Conservation (phyloP, 352 stramenopile species). For the Phytophthora niederhauseri region DNA sequence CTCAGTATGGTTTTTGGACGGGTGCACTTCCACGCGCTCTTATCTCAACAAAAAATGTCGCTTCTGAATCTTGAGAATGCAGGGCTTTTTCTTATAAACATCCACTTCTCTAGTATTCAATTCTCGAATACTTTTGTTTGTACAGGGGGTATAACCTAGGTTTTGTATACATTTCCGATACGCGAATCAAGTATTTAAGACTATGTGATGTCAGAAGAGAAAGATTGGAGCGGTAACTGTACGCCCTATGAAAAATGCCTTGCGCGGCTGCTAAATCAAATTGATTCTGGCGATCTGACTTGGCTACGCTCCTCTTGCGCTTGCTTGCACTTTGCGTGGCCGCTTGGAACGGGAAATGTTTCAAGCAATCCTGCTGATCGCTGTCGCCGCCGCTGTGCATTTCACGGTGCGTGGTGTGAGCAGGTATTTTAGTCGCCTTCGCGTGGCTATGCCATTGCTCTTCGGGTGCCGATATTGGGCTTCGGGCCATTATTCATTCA, state of each 20-base stretch:
- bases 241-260: not conserved
- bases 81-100: not conserved
- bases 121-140: not conserved
- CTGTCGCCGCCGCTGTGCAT: not conserved
- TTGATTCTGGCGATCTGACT: conserved; percentile 25
- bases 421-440: not conserved
- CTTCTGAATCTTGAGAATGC: not conserved
- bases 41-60: conserved; percentile 14
- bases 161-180: not conserved
- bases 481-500: not conserved
- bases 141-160: not conserved
- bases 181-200: not conserved
- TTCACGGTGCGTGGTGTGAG: not conserved
- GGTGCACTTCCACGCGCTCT: conserved; percentile 33
- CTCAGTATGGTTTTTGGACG: conserved; percentile 19
- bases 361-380: not conserved
- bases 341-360: conserved; percentile 8
- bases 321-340: not conserved
- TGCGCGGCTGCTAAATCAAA: conserved; percentile 19
- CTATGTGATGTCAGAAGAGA: not conserved
- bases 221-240: not conserved
- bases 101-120: not conserved
- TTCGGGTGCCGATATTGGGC: not conserved
- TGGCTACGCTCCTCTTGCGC: conserved; percentile 16
- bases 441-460: not conserved